phyloP scores from a whole-genome alignment of 805 yeast species.

The Cyberlindnera xylosilytica region DNA sequence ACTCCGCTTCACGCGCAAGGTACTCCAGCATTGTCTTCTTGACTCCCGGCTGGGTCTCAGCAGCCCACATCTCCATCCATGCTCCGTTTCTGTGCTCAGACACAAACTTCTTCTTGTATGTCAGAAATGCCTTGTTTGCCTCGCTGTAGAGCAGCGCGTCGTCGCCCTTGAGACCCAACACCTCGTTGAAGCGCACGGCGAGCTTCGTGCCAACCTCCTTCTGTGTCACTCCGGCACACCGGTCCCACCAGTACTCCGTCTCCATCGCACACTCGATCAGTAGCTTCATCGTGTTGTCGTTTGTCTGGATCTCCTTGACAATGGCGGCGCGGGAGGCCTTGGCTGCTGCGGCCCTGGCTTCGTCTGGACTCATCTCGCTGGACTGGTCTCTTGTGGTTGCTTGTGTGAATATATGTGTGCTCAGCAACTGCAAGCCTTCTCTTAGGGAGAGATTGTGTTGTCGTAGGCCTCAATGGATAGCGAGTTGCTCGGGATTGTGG shows the following conservation, averaged over 20 bases:
- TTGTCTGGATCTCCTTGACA: background rate
- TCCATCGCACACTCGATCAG: background rate
- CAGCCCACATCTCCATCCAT: background rate
- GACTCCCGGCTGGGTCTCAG: background rate
- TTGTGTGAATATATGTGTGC: too few species aligned
- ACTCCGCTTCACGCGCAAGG: slow-evolving; percentile 1
- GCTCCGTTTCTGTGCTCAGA: background rate
- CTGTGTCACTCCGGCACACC: background rate
- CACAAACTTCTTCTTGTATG: background rate
- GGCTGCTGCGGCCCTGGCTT: too few species aligned
- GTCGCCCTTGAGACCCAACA: background rate
- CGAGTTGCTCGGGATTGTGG: too few species aligned
- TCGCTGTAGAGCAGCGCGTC: background rate
- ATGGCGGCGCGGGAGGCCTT: slow-evolving; percentile 5
- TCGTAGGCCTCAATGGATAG: too few species aligned
- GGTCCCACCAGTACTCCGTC: slow-evolving; percentile 1
- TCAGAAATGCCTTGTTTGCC: background rate
- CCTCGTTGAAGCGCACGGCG: background rate
- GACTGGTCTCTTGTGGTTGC: too few species aligned
- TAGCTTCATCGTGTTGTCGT: background rate
- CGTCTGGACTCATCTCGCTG: too few species aligned
- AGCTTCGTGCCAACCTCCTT: background rate
- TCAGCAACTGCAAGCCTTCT: too few species aligned
- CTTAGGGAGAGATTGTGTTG: too few species aligned
- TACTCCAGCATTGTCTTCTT: slow-evolving; percentile 1